Conservation (phyloP, 1,284 basidiomycete genomes). For the Naganishia sp. region DNA sequence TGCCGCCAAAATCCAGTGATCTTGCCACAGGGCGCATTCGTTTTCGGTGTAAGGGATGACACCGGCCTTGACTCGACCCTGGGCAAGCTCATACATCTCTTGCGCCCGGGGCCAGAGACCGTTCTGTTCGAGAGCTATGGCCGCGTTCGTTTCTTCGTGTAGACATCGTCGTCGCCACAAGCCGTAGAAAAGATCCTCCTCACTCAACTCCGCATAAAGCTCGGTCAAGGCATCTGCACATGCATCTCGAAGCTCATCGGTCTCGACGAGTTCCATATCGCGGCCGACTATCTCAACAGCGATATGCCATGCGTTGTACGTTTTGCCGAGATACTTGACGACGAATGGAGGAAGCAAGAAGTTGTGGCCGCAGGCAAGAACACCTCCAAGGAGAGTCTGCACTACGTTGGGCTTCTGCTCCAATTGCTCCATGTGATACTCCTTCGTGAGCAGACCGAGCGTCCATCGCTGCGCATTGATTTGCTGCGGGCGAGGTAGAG, state of each 20-base stretch:
- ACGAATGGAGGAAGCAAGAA: slow-evolving; percentile 91
- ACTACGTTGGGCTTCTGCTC: slow-evolving; percentile 93
- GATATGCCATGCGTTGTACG: slow-evolving; percentile 93
- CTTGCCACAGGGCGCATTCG: slow-evolving; percentile 98
- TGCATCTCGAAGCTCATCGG: slow-evolving; percentile 86
- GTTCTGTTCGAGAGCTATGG: slow-evolving; percentile 91
- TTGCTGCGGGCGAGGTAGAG: slow-evolving; percentile 83
- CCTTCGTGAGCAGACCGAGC: slow-evolving; percentile 86
- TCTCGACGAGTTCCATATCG: slow-evolving; percentile 67
- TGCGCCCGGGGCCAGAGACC: slow-evolving; percentile 96
- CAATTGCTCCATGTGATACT: slow-evolving; percentile 87
- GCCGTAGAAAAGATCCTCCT: slow-evolving; percentile 98
- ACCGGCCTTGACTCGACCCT: slow-evolving; percentile 80
- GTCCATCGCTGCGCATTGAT: slow-evolving; percentile 85
- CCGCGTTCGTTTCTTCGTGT: slow-evolving; percentile 88
- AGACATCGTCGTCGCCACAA: slow-evolving; percentile 88
- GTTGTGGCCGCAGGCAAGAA: slow-evolving; percentile 79
- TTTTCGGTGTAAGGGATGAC: slow-evolving; percentile 88
- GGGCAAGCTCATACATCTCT: slow-evolving; percentile 85
- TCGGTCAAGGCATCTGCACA: slow-evolving; percentile 91
- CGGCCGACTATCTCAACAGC: slow-evolving; percentile 84
- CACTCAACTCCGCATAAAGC: slow-evolving; percentile 90
- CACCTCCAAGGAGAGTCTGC: slow-evolving; percentile 83
- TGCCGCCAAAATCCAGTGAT: slow-evolving; percentile 96
- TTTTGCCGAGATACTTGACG: slow-evolving; percentile 94